phyloP scores from a whole-genome alignment of 202 grass and related monocot genomes.

The Setaria viridis region DNA sequence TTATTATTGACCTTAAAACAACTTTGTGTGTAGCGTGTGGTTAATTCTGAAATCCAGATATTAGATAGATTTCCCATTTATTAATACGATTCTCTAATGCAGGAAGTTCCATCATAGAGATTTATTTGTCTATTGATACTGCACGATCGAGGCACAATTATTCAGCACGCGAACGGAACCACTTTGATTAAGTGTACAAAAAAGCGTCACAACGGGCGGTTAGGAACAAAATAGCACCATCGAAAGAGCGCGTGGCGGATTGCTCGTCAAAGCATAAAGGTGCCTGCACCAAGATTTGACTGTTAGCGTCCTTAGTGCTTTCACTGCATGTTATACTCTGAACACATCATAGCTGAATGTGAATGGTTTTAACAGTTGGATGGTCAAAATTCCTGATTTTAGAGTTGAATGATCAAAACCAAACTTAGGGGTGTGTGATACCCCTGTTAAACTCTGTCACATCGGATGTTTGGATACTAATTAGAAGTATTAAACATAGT shows the following conservation, averaged over 20 bases:
- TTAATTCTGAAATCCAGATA: background rate
- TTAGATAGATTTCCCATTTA: background rate
- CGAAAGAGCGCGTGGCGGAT: background rate
- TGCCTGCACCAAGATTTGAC: background rate
- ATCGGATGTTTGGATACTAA: too few species aligned
- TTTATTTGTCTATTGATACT: background rate
- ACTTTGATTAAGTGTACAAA: background rate
- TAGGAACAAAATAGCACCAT: background rate
- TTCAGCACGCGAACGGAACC: background rate
- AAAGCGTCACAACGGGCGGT: background rate
- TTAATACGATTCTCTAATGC: background rate
- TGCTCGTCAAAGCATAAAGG: background rate
- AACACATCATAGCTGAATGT: background rate
- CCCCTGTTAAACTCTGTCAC: too few species aligned
- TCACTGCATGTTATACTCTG: too few species aligned
- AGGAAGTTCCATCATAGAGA: background rate
- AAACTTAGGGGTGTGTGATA: too few species aligned
- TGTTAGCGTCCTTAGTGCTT: background rate
- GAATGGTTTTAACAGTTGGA: too few species aligned
- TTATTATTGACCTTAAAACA: background rate
- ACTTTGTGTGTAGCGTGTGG: background rate
- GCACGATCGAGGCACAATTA: background rate
- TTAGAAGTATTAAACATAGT: too few species aligned
- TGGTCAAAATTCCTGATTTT: too few species aligned
- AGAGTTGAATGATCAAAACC: too few species aligned